A percentile compares a stretch with the other conserved stretches of the same genome.
Evolutionary conservation across 2,329 filamentous ascomycete species (phyloP).

Genomic region (Exutisphaerella laricina): DNA sequence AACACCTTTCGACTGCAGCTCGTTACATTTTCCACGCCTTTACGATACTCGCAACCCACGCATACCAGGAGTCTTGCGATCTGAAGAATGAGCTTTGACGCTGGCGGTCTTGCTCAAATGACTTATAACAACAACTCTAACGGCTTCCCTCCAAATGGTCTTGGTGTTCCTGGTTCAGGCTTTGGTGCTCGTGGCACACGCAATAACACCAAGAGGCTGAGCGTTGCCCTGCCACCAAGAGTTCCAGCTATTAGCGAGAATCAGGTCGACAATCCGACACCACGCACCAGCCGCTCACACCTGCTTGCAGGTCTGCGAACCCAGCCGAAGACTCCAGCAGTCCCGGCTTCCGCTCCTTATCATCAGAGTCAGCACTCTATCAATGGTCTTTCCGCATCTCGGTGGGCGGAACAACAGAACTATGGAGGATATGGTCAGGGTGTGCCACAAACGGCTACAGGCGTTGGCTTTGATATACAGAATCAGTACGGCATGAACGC

Average conservation of each 20-base stretch:
- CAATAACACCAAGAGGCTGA: slow-evolving; percentile 76
- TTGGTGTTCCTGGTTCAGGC: slow-evolving; percentile 71
- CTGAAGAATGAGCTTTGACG: slow-evolving; percentile 63
- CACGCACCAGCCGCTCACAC: slow-evolving; percentile 90
- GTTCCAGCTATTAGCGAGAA: slow-evolving; percentile 61
- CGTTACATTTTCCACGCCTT: slow-evolving; percentile 16
- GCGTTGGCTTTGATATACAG: slow-evolving; percentile 42
- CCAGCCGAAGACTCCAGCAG: slow-evolving; percentile 77
- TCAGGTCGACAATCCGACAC: slow-evolving; percentile 67
- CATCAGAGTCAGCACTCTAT: slow-evolving; percentile 49
- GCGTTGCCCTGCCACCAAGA: slow-evolving; percentile 67
- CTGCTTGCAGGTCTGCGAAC: slow-evolving; percentile 89
- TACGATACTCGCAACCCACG: slow-evolving; percentile 20
- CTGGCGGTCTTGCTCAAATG: slow-evolving; percentile 99
- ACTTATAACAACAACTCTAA: slow-evolving; percentile 60
- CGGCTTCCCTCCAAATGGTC: slow-evolving; percentile 59
- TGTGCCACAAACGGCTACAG: slow-evolving; percentile 56
- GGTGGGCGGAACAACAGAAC: slow-evolving; percentile 40
- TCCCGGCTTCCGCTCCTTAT: slow-evolving; percentile 59
- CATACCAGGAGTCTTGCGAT: slow-evolving; percentile 16
- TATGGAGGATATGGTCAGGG: slow-evolving; percentile 41
- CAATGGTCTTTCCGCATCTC: slow-evolving; percentile 43
- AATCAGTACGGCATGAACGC: slow-evolving; percentile 44
- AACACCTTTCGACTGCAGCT: slow-evolving; percentile 10
- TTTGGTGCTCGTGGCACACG: slow-evolving; percentile 82